Conservation (phyloP, 208 protist species). For the Lotmaria passim region DNA sequence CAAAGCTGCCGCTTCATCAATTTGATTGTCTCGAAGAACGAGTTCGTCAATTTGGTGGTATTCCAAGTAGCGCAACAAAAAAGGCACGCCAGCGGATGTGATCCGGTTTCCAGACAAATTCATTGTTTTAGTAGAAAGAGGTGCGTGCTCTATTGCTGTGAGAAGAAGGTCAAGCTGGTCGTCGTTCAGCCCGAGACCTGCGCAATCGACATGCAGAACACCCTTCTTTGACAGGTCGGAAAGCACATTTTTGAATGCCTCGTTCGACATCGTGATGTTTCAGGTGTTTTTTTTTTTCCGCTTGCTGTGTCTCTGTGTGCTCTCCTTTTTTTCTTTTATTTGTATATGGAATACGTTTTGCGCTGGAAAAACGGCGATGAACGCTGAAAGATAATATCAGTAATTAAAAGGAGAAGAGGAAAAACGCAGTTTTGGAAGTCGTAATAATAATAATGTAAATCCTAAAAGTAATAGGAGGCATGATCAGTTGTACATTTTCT, state of each 20-base stretch:
- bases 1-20: constrained; percentile 64
- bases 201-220: constrained; percentile 47
- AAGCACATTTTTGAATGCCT: constrained; percentile 51
- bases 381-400: too few relatives aligned
- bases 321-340: neutral
- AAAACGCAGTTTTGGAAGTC: too few relatives aligned
- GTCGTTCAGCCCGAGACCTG: constrained; percentile 46
- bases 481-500: too few relatives aligned
- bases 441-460: too few relatives aligned
- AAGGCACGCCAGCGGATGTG: constrained; percentile 48
- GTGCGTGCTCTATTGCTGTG: constrained; percentile 63
- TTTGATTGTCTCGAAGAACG: constrained; percentile 63
- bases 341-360: too few relatives aligned
- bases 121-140: constrained; percentile 41
- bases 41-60: constrained; percentile 52
- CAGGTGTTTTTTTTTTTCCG: neutral
- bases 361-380: too few relatives aligned
- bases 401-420: too few relatives aligned
- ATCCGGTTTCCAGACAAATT: constrained; percentile 69
- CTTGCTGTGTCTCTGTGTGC: neutral
- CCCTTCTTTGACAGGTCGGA: constrained; percentile 48
- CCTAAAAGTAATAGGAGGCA: too few relatives aligned
- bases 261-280: constrained; percentile 19
- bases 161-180: constrained; percentile 61
- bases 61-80: constrained; percentile 49